A percentile compares a stretch with the other conserved stretches of the same genome.
Conservation (phyloP, 371 early-diverging fungal species). For the Rhizopus microsporus region DNA sequence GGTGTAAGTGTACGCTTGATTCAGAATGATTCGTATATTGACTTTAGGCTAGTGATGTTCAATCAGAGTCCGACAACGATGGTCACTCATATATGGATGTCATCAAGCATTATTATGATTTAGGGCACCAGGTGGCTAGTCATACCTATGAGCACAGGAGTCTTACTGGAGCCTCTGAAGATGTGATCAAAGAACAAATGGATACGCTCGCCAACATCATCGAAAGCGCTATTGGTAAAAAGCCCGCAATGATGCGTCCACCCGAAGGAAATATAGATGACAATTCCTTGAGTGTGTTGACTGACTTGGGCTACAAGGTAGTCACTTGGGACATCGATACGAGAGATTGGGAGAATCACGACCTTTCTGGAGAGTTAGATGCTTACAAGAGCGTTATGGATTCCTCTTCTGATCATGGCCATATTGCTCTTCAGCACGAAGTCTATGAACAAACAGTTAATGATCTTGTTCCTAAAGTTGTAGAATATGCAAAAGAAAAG, state of each 20-base stretch:
- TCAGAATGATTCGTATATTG: neutral
- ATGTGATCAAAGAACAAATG: slow-evolving; percentile 20
- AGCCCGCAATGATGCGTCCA: slow-evolving; percentile 44
- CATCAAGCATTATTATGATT: slow-evolving; percentile 19
- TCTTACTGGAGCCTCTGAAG: slow-evolving; percentile 16
- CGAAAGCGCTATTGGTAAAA: slow-evolving; percentile 21
- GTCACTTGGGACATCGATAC: slow-evolving; percentile 62
- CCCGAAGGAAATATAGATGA: slow-evolving; percentile 51
- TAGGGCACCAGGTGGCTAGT: slow-evolving; percentile 29
- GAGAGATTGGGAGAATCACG: slow-evolving; percentile 46
- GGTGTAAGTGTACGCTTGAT: slow-evolving; percentile 17
- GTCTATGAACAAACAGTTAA: slow-evolving; percentile 36
- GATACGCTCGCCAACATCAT: slow-evolving; percentile 28
- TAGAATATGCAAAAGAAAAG: slow-evolving; percentile 31
- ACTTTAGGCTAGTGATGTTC: slow-evolving; percentile 15
- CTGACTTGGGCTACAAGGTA: slow-evolving; percentile 46
- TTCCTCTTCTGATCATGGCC: slow-evolving; percentile 25
- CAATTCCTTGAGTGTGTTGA: slow-evolving; percentile 36
- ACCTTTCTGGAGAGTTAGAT: slow-evolving; percentile 19
- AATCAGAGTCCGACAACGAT: slow-evolving; percentile 16
- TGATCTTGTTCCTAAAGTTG: slow-evolving; percentile 40
- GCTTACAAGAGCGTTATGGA: slow-evolving; percentile 19
- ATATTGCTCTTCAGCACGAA: slow-evolving; percentile 49
- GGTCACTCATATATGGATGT: slow-evolving; percentile 29
- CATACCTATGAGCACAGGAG: slow-evolving; percentile 25